These are phyloP conservation scores for Wickerhamomyces chambardii DNA, from an alignment of 805 yeast species.

Conservation along the genomic window DNA sequence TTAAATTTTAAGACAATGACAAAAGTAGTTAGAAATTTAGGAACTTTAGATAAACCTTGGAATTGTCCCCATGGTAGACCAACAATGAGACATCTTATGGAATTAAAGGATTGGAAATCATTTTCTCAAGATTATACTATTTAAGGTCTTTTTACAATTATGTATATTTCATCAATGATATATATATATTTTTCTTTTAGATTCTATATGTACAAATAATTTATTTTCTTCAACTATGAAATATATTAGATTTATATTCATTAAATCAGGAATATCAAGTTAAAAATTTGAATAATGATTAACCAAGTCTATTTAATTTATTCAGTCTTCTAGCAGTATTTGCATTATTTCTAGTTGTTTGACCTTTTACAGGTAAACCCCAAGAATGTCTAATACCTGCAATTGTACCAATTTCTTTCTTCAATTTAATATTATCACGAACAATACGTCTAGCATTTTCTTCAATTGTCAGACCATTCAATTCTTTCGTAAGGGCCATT, in stretches of 20 bases:
- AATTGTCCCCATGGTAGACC: constrained; percentile 94
- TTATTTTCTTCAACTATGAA: too few species aligned
- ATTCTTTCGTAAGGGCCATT: constrained; percentile 79
- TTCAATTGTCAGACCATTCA: constrained; percentile 76
- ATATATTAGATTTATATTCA: too few species aligned
- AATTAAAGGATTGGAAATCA: constrained; percentile 36
- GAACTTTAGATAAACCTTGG: constrained; percentile 88
- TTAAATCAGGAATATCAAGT: too few species aligned
- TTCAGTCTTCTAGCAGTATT: constrained; percentile 84
- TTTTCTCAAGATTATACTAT: constrained; percentile 34
- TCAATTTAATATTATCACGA: constrained; percentile 68
- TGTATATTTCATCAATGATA: too few species aligned
- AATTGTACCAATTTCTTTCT: constrained; percentile 76
- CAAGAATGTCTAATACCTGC: constrained; percentile 85
- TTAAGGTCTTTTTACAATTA: constrained; percentile 2
- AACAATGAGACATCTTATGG: constrained; percentile 84
- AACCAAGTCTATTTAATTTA: constrained; percentile 56
- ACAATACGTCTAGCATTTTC: constrained; percentile 68
- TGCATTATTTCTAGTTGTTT: constrained; percentile 86
- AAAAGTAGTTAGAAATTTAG: constrained; percentile 55
- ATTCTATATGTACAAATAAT: too few species aligned
- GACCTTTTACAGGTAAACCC: constrained; percentile 82
- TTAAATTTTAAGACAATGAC: constrained; percentile 54
- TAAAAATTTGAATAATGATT: too few species aligned
- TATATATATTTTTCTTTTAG: too few species aligned